Evolutionary conservation across 106 monocot genomes (phyloP), one percentile per base, ranked within the genome.

Genomic region (Dioscorea alata): DNA sequence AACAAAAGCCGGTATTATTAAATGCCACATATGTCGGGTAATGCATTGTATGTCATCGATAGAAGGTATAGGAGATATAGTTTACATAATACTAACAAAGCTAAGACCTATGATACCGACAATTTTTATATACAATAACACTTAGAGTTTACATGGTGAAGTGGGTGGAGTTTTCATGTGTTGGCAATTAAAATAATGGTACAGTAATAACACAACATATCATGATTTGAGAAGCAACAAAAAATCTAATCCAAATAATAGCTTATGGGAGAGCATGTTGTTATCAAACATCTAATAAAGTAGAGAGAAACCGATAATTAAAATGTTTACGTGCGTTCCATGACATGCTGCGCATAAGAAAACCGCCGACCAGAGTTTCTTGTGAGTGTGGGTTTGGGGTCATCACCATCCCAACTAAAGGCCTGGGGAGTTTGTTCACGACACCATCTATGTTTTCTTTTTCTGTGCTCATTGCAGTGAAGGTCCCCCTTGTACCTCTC

Each of bases 341-440:
- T 60, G 59, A 60, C 59, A 60, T 60, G 59, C 59, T 23, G 59
- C 59, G 23, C 23, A 60, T 10, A 54, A 54, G 54, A 60, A 60
- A 60, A 60, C 59, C 8, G 59, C 59, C 59, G 59, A 60, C 59
- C 59, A 60, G 23, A 23, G 23, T 60, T 60, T 60, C 59, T 60
- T 60, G 59, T 60, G 54, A 54, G 54, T 54, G 15, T 54, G 54
- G 54, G 54, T 54, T 54, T 54, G 54, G 54, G 4, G 15, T 54
- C 54, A 54, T 54, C 54, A 54, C 18, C 54, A 18, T 19, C 19
- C 54, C 54, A 42, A 42, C 42, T 42, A 42, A 42, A 42, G 42
- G 42, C 42, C 19, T 54, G 54, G 15, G 15, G 54, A 18, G 15
- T 16, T 54, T 54, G 54, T 54, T 54, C 54, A 54, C 54, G 19